phyloP scores from a whole-genome alignment of 2,329 filamentous ascomycete species.

The Sclerotinia sclerotiorum region DNA sequence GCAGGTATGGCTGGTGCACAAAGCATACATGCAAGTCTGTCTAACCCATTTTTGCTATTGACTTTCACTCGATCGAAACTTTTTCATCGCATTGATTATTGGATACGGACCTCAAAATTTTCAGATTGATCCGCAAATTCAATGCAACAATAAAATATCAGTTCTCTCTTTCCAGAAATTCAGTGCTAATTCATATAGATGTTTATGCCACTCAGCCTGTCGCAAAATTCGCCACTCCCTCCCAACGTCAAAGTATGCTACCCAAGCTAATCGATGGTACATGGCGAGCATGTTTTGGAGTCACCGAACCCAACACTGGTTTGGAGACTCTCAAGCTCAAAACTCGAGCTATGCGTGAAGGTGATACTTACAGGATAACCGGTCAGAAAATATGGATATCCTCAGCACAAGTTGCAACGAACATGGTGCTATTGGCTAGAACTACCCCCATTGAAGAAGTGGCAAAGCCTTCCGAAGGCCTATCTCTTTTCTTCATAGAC shows the following conservation, averaged over 20 bases:
- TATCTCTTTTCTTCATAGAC: conserved; percentile 80
- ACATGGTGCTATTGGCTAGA: conserved; percentile 80
- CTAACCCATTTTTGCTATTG: background rate
- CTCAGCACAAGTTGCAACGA: conserved; percentile 75
- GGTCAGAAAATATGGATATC: conserved; percentile 92
- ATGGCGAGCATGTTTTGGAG: conserved; percentile 75
- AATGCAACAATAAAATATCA: background rate
- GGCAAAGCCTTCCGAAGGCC: conserved; percentile 68
- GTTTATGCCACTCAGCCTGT: conserved; percentile 76
- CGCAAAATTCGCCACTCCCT: conserved; percentile 66
- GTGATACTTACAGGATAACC: conserved; percentile 62
- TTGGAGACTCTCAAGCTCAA: conserved; percentile 72
- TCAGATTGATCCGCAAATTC: background rate
- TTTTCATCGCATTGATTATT: background rate
- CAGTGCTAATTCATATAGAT: conserved; percentile 38
- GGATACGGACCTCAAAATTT: background rate
- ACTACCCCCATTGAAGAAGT: conserved; percentile 69
- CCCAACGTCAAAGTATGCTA: conserved; percentile 64
- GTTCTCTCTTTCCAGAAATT: background rate
- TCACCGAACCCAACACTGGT: conserved; percentile 80
- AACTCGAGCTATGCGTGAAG: conserved; percentile 62
- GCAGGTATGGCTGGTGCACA: conserved; percentile 74
- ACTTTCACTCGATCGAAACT: background rate
- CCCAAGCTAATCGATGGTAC: conserved; percentile 70
- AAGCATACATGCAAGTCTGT: conserved; percentile 55